Base-by-base conservation (phyloP, 148 eudicot species). In the Gaultheria prostrata region DNA sequence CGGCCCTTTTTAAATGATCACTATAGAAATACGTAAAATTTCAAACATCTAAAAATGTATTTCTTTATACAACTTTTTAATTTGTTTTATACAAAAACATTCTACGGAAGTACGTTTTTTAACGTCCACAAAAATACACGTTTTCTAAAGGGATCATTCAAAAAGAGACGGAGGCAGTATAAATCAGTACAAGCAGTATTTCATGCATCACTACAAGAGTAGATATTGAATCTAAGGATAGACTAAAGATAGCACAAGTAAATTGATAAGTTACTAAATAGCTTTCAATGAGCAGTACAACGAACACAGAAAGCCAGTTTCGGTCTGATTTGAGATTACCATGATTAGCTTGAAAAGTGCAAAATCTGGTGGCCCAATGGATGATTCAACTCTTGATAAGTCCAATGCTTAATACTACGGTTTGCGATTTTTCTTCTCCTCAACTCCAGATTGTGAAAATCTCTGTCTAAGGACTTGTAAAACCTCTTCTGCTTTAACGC, bases 401-500 rank as follows among this genome's bases (percentile, higher is more conserved):
- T 35, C 61, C 54, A 28, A 8, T 5, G 51, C 70, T 84, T 59
- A 82, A 65, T 57, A 63, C 57, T 82, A 71, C 56, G 86, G 51
- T 77, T 86, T 87, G 57, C 97, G 95, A 78, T 90, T 92, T 18
- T 77, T 87, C 91, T 95, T 95, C 87, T 95, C 98, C 84, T 94
- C 95, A 54, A 95, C 88, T 65, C 98, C 98, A 8, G 98, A 94
- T 87, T 93, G 87, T 30, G 94, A 87, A 82, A 95, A 95, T 79
- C 98, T 89, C 4, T 73, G 86, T 65, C 98, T 87, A 53, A 95
- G 92, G 49, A 89, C 87, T 82, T 90, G 87, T 48, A 95, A 85
- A 72, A 94, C 97, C 78, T 94, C 98, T 88, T 95, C 98, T 53
- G 91, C 75, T 78, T 91, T 89, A 11, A 95, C 97, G 82, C 88